Conservation (phyloP, 129 eudicot genomes). For the Glebionis coronaria region DNA sequence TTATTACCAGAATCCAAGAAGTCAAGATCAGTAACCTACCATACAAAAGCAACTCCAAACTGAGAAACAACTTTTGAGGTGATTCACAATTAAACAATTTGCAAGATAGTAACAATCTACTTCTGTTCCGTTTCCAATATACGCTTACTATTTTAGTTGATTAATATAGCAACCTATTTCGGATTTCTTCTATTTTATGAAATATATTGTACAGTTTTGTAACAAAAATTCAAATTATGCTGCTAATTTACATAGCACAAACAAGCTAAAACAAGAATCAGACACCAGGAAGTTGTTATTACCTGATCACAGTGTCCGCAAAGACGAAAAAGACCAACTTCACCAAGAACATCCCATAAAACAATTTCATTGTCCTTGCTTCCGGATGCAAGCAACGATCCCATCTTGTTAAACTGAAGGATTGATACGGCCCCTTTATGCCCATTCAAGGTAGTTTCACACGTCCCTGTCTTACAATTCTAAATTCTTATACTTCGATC, state of each 20-base stretch:
- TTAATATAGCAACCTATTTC: background rate
- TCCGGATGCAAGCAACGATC: slow-evolving; percentile 92
- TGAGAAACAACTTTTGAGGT: too few relatives aligned
- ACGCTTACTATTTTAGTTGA: background rate
- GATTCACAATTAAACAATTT: background rate
- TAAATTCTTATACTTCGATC: slow-evolving; percentile 95
- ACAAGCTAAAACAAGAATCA: background rate
- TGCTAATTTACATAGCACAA: background rate
- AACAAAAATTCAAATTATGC: background rate
- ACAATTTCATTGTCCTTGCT: slow-evolving; percentile 94
- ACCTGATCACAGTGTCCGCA: slow-evolving; percentile 99
- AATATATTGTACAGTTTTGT: background rate
- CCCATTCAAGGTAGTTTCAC: slow-evolving; percentile 93
- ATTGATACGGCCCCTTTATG: slow-evolving; percentile 85
- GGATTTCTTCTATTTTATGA: background rate
- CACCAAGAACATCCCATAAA: slow-evolving; percentile 94
- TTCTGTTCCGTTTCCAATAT: background rate
- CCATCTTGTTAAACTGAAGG: slow-evolving; percentile 73
- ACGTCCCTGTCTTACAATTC: slow-evolving; percentile 74
- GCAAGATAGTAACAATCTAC: background rate
- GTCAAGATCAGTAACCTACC: slow-evolving; percentile 87
- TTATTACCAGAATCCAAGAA: slow-evolving; percentile 83
- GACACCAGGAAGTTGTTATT: background rate
- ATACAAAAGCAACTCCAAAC: slow-evolving; percentile 7
- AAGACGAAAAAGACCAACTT: slow-evolving; percentile 84